A percentile compares a stretch with the other conserved stretches of the same genome.
phyloP scores from a whole-genome alignment of 768 basidiomycete genomes.

The Trametopsis cervina region DNA sequence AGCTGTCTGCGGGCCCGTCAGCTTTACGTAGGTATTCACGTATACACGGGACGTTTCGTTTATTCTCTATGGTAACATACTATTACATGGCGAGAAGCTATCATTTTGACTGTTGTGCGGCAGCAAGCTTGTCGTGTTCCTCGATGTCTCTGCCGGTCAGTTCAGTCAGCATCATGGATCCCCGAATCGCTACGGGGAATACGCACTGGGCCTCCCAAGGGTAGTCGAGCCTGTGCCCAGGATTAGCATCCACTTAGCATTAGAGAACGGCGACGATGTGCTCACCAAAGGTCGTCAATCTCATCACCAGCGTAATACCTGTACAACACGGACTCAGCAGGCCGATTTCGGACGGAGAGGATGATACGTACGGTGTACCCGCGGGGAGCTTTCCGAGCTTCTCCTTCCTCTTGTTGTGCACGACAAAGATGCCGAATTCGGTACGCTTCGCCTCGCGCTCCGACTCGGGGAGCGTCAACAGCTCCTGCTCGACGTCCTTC shows the following conservation, averaged over 20 bases:
- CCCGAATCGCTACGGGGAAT: constrained; percentile 13
- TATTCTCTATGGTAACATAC: too few relatives aligned
- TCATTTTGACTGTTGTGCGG: constrained; percentile 28
- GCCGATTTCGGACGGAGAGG: constrained; percentile 7
- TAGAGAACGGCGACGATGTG: constrained; percentile 3
- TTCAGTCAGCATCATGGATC: not conserved
- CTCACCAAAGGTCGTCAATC: constrained; percentile 65
- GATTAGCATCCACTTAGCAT: constrained; percentile 6
- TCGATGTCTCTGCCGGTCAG: constrained; percentile 56
- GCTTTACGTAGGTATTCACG: too few relatives aligned
- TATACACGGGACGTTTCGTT: too few relatives aligned
- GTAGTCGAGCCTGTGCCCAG: constrained; percentile 61
- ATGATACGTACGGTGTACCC: constrained; percentile 47
- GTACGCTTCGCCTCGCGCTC: constrained; percentile 68
- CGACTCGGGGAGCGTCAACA: constrained; percentile 56
- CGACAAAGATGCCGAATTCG: constrained; percentile 88
- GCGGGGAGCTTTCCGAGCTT: constrained; percentile 74
- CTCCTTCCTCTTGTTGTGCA: constrained; percentile 87
- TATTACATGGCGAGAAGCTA: not conserved
- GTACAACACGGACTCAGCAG: constrained; percentile 17
- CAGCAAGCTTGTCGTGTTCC: constrained; percentile 62
- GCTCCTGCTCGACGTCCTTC: constrained; percentile 77
- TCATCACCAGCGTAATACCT: constrained; percentile 82
- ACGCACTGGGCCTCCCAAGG: constrained; percentile 77
- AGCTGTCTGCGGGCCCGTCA: too few relatives aligned